Conservation (phyloP, 306 rosid genomes). For the Citrullus colocynthis region DNA sequence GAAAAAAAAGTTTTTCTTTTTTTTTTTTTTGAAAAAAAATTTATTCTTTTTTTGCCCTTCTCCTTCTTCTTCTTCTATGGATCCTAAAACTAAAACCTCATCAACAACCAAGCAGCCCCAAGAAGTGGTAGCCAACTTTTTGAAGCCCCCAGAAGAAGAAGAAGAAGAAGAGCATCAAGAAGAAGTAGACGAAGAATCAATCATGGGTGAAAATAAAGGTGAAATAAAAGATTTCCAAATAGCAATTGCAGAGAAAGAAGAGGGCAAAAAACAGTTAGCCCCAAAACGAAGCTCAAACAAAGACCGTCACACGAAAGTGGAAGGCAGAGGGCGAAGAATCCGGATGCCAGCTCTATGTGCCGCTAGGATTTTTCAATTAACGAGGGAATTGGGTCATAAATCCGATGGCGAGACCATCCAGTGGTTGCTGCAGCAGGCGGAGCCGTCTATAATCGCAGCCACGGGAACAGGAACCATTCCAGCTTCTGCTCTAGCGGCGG, state of each 20-base stretch:
- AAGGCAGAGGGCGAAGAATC: slow-evolving; percentile 90
- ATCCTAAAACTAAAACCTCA: slow-evolving; percentile 94
- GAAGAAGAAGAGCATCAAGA: neutral
- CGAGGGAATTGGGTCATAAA: slow-evolving; percentile 92
- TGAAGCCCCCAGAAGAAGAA: slow-evolving; percentile 34
- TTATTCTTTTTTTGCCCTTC: neutral
- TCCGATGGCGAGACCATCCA: slow-evolving; percentile 97
- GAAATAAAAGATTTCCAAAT: slow-evolving; percentile 76
- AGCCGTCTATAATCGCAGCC: slow-evolving; percentile 78
- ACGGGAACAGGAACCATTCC: slow-evolving; percentile 92
- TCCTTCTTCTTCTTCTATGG: slow-evolving; percentile 37
- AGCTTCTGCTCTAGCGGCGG: slow-evolving; percentile 74
- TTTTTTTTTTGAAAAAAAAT: neutral
- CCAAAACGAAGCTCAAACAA: slow-evolving; percentile 89
- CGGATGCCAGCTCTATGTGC: slow-evolving; percentile 97
- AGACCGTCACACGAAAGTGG: slow-evolving; percentile 91
- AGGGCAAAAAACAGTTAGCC: slow-evolving; percentile 56
- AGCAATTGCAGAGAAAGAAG: slow-evolving; percentile 49
- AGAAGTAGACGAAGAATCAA: slow-evolving; percentile 7
- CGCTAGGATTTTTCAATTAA: slow-evolving; percentile 82
- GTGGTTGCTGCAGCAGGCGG: slow-evolving; percentile 91
- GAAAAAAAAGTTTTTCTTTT: neutral
- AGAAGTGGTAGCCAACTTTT: slow-evolving; percentile 36
- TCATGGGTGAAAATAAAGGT: slow-evolving; percentile 59
- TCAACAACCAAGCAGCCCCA: slow-evolving; percentile 47